Evolutionary conservation across 257 asterid genomes (phyloP), one percentile per base, ranked within the genome.

Genomic region (Solanum bulbocastanum): DNA sequence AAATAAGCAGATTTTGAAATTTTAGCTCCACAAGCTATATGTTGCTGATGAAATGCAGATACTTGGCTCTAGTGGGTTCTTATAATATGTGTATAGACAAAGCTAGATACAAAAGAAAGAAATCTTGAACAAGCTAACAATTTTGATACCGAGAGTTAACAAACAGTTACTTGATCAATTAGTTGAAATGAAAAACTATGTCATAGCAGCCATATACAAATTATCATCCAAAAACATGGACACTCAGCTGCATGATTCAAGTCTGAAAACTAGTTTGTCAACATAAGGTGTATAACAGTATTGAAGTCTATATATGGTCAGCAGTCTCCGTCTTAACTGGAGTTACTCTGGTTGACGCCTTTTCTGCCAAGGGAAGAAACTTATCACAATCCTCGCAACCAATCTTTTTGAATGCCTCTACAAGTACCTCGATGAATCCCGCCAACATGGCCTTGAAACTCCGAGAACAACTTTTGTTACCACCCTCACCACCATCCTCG

Each of bases 341-440:
- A 14, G 10, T n/a, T 49, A 20, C 86, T 20, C 30, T 66, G 37
- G 42, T 82, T 49, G 85, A 44, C 66, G 69, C 69, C 12, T 18
- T 82, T 5, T 82, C 69, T 32, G 32, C 69, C 69, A 49, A 18
- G 22, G 68, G 68, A 49, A 82, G 69, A 82, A 87, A 81, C 32
- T 81, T 68, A 10, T 82, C 87, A 46, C 87, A 87, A 62, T 87
- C 87, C 89, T 87, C 71, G 3, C 60, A 86, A 42, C 89, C 87
- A 68, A 65, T 78, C 40, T 87, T 30, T 60, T 66, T 87, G 72
- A 87, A 87, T 18, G 75, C 36, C 27, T 30, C 56, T 36, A 65
- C 60, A 65, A 87, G 81, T 10, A 40, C 71, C 56, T 32, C 3
- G 36, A 65, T 62, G 69, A 39, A 76, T 42, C 65, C 75, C 4